phyloP scores from a whole-genome alignment of 176 grass and related monocot genomes.

The Oryza meridionalis region DNA sequence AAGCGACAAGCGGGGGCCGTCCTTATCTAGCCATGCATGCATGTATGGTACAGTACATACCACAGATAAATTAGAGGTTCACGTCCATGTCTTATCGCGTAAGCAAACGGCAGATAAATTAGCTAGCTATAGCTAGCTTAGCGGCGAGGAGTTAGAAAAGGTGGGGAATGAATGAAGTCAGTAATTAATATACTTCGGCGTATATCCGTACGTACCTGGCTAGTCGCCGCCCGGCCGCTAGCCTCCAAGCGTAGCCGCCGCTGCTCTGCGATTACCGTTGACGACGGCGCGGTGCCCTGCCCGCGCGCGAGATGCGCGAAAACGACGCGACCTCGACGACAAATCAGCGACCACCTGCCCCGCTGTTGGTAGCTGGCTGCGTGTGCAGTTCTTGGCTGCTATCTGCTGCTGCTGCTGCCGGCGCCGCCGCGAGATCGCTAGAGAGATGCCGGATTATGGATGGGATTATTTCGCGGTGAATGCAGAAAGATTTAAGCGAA shows the following conservation, averaged over 20 bases:
- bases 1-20: background rate
- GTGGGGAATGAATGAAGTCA: background rate
- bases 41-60: too few relatives aligned
- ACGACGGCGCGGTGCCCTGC: background rate
- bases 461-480: background rate
- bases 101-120: background rate
- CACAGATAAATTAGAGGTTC: background rate
- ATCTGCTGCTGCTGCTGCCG: background rate
- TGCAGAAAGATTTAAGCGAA: background rate
- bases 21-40: background rate
- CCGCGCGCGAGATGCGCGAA: background rate
- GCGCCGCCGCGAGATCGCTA: background rate
- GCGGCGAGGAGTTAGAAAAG: background rate
- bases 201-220: constrained; percentile 6
- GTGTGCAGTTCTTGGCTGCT: background rate
- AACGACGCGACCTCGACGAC: background rate
- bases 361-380: background rate
- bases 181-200: too few relatives aligned
- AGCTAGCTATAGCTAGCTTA: background rate
- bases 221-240: constrained; percentile 23
- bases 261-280: background rate
- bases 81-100: constrained; percentile 8
- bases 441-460: background rate
- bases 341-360: background rate
- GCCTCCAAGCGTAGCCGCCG: constrained; percentile 3